Evolutionary conservation across 169 alveolate species (phyloP), one percentile per base, ranked within the genome.

Genomic region (Eimeria sp.): DNA sequence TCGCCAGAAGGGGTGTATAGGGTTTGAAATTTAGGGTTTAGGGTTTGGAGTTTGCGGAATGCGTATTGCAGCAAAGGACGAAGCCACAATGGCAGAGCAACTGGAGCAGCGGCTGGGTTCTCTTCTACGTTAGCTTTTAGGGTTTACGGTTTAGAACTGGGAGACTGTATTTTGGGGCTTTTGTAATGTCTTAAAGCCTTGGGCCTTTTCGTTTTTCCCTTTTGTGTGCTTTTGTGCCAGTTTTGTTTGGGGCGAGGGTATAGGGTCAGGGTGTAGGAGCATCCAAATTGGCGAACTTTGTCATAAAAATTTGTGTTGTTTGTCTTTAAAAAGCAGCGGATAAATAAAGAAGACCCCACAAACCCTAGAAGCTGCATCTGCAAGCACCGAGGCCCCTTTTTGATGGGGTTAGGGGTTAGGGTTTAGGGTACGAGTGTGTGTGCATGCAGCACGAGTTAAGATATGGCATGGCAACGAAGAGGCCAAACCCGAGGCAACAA

Each of bases 21-120:
- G 86, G 86, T 18, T 34, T 34, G 14, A 34, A 9, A 65, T 49
- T 40, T 43, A 40, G 82, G 82, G 82, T 72, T 40, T 72, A 47
- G 61, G 30, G 87, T 43, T 76, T 34, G 20, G 54, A 47, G 83
- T 78, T 78, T 47, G 73, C 25, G n/a, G 73, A 4, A 49, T 82
- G 72, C 30, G 72, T 0, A n/a, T 51, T 82, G 90, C 93, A 86
- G 93, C 93, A 40, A 86, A 86, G 43, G 93, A 86, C 93, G 93
- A 86, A 61, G 93, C 93, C 45, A 80, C 76, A 40, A 34, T 63
- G 25, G 93, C 93, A 25, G 93, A 86, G 80, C 34, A 34, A 45
- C 93, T 61, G 30, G 82, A 57, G 16, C 76, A 86, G 80, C 93
- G 90, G 34, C 90, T 82, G 34, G 90, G 90, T 18, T 82, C 90